These are phyloP conservation scores for Magnaporthiopsis incrustans DNA, from an alignment of 2,329 filamentous ascomycete species.

Conservation along the genomic window DNA sequence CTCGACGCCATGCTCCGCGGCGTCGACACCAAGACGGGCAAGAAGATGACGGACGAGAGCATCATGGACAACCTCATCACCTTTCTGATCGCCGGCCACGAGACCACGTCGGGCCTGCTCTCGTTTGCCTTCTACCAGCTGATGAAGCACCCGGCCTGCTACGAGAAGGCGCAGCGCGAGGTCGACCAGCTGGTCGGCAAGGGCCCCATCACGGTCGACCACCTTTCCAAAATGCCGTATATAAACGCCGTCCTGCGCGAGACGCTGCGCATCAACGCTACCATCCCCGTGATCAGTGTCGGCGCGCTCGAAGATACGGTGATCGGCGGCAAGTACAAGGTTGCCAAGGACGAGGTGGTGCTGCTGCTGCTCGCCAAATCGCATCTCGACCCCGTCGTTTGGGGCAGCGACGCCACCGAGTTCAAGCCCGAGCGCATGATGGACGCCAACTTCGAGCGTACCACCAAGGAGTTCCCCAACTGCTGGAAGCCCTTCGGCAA, in stretches of 20 bases:
- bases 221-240: conserved; percentile 58
- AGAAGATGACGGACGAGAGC: conserved; percentile 52
- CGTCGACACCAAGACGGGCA: conserved; percentile 57
- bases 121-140: conserved; percentile 60
- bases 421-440: conserved; percentile 57
- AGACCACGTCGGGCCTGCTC: conserved; percentile 61
- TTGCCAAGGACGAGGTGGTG: conserved; percentile 36
- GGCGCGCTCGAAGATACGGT: conserved; percentile 38
- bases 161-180: conserved; percentile 56
- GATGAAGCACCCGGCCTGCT: conserved; percentile 51
- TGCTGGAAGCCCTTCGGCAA: conserved; percentile 58
- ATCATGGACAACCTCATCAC: conserved; percentile 67
- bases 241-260: conserved; percentile 59
- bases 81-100: conserved; percentile 63
- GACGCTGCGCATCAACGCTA: conserved; percentile 53
- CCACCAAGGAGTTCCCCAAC: conserved; percentile 47
- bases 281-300: conserved; percentile 50
- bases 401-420: conserved; percentile 45
- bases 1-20: conserved; percentile 63
- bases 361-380: conserved; percentile 36
- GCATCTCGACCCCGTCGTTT: conserved; percentile 49
- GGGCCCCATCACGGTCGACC: conserved; percentile 48
- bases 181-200: conserved; percentile 58
- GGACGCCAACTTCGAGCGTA: conserved; percentile 46
- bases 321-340: conserved; percentile 41